Evolutionary conservation across 768 basidiomycete species (phyloP).

Genomic region (Mrakia blollopis): DNA sequence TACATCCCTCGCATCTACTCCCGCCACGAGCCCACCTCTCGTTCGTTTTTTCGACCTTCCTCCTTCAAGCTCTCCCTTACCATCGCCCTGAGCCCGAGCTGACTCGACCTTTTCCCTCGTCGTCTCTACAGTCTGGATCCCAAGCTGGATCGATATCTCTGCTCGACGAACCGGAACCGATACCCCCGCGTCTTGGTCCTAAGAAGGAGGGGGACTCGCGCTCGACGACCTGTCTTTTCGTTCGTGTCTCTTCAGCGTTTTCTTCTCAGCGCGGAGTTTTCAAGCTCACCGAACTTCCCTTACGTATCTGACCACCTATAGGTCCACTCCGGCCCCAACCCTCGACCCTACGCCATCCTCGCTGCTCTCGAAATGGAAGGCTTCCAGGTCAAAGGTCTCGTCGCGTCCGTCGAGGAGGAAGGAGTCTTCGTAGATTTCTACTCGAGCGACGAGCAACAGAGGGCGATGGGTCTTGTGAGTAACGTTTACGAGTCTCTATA

Average conservation of each 20-base stretch:
- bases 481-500: not conserved
- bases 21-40: too few relatives aligned
- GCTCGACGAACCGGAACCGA: not conserved
- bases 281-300: not conserved
- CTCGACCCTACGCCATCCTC: not conserved
- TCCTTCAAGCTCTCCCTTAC: not conserved
- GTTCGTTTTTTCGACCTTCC: too few relatives aligned
- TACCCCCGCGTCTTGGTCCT: not conserved
- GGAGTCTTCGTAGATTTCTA: not conserved
- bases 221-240: not conserved
- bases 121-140: not conserved
- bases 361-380: not conserved
- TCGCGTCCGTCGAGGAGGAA: not conserved
- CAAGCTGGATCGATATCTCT: not conserved
- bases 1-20: too few relatives aligned
- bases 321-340: not conserved
- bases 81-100: not conserved
- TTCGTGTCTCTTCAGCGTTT: not conserved
- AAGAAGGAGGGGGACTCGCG: not conserved
- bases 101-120: not conserved
- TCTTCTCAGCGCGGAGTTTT: not conserved
- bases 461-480: not conserved
- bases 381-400: not conserved
- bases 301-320: not conserved
- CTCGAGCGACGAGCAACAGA: not conserved